phyloP scores from a whole-genome alignment of 2,329 filamentous ascomycete species.

The Albophoma yamanashiensis region DNA sequence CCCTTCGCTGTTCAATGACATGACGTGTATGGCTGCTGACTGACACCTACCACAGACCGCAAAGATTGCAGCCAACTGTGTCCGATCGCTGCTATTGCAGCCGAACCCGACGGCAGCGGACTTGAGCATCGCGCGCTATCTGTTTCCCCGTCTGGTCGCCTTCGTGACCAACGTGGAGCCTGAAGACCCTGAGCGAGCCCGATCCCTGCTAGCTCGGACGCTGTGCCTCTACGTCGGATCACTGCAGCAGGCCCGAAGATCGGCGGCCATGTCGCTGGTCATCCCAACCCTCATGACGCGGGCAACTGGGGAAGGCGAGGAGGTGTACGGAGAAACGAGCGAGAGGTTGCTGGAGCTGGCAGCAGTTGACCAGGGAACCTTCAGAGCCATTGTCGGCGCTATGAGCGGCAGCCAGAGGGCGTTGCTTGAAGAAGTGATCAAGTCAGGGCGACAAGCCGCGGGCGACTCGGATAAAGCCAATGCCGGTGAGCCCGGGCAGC shows the following conservation, averaged over 20 bases:
- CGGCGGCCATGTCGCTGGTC: slow-evolving; percentile 62
- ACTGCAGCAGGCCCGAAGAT: slow-evolving; percentile 31
- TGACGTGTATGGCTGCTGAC: neutral
- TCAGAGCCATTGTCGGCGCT: slow-evolving; percentile 61
- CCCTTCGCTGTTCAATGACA: neutral
- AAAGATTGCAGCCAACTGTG: slow-evolving; percentile 83
- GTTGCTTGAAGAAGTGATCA: slow-evolving; percentile 74
- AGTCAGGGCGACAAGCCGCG: slow-evolving; percentile 44
- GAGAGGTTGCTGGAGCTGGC: slow-evolving; percentile 71
- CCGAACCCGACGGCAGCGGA: slow-evolving; percentile 52
- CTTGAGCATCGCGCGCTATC: slow-evolving; percentile 60
- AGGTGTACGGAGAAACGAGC: slow-evolving; percentile 62
- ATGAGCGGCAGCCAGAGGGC: slow-evolving; percentile 61
- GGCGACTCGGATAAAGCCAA: slow-evolving; percentile 26
- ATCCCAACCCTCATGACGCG: slow-evolving; percentile 67
- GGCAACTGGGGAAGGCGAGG: slow-evolving; percentile 52
- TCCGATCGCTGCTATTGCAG: slow-evolving; percentile 70
- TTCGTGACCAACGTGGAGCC: slow-evolving; percentile 62
- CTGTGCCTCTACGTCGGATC: slow-evolving; percentile 60
- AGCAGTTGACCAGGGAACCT: slow-evolving; percentile 59
- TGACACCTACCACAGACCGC: slow-evolving; percentile 44
- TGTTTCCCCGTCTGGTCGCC: slow-evolving; percentile 63
- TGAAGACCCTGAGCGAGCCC: slow-evolving; percentile 71
- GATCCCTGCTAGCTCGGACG: slow-evolving; percentile 59
- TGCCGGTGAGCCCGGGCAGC: slow-evolving; percentile 43